Conservation (phyloP, 1,284 basidiomycete species). For the Puccinia polysora region DNA sequence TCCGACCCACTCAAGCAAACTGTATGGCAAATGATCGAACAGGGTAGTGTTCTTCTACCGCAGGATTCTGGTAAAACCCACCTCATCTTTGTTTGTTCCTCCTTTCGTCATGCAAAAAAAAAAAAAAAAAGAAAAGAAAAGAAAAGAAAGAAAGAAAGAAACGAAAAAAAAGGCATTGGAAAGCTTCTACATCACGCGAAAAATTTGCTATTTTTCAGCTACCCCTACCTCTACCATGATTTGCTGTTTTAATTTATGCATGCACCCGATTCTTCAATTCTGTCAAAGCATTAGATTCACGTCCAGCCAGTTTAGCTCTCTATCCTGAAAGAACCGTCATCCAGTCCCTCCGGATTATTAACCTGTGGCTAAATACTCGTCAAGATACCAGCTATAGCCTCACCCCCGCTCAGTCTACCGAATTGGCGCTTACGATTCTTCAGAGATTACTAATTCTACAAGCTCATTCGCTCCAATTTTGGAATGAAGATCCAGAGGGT, state of each 20-base stretch:
- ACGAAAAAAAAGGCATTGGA: too few species aligned
- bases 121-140: too few species aligned
- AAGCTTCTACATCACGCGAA: too few species aligned
- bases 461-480: slow-evolving; percentile 34
- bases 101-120: background rate
- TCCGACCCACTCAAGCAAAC: slow-evolving; percentile 18
- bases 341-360: slow-evolving; percentile 40
- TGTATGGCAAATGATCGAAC: slow-evolving; percentile 31
- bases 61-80: background rate
- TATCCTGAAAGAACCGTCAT: slow-evolving; percentile 35
- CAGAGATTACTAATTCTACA: slow-evolving; percentile 18
- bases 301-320: slow-evolving; percentile 7
- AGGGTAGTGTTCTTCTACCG: slow-evolving; percentile 8
- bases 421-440: slow-evolving; percentile 23
- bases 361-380: slow-evolving; percentile 2
- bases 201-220: background rate
- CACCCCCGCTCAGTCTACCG: slow-evolving; percentile 16
- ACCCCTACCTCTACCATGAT: background rate
- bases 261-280: background rate
- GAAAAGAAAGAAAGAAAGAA: too few species aligned
- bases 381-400: slow-evolving; percentile 1
- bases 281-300: slow-evolving; percentile 21
- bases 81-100: background rate
- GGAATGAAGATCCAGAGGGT: slow-evolving; percentile 38
- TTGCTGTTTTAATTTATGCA: background rate